Conservation (phyloP, 2,329 filamentous ascomycete genomes). For the Periconia macrospinosa region DNA sequence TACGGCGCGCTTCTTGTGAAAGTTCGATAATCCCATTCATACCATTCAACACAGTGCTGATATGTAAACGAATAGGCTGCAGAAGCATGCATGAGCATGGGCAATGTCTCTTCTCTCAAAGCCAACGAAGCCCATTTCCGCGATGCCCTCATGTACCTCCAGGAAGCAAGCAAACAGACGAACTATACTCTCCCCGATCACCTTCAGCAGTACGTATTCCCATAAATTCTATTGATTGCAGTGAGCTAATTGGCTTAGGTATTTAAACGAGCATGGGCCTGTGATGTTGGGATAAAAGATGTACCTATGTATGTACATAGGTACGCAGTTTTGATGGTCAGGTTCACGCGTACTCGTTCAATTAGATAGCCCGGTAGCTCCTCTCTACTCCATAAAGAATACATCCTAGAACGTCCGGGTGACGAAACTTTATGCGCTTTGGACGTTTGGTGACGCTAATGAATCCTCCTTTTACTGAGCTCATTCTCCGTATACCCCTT, state of each 20-base stretch:
- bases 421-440: not conserved
- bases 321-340: too few species aligned
- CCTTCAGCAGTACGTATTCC: slow-evolving; percentile 48
- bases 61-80: slow-evolving; percentile 38
- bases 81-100: slow-evolving; percentile 56
- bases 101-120: slow-evolving; percentile 52
- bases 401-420: not conserved
- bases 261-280: slow-evolving; percentile 50
- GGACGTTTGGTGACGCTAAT: not conserved
- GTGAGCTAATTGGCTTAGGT: slow-evolving; percentile 29
- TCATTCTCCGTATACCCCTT: too few species aligned
- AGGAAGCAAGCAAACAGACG: slow-evolving; percentile 45
- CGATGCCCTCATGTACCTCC: slow-evolving; percentile 51
- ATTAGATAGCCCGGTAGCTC: not conserved
- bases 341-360: too few species aligned
- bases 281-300: not conserved
- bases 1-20: slow-evolving; percentile 50
- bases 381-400: not conserved
- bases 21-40: slow-evolving; percentile 35
- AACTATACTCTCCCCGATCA: slow-evolving; percentile 49
- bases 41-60: slow-evolving; percentile 2
- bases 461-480: not conserved
- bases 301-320: too few species aligned
- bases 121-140: slow-evolving; percentile 50
- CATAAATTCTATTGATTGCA: not conserved